phyloP scores from a whole-genome alignment of 2,329 filamentous ascomycete genomes.

The Eutypella sp. region DNA sequence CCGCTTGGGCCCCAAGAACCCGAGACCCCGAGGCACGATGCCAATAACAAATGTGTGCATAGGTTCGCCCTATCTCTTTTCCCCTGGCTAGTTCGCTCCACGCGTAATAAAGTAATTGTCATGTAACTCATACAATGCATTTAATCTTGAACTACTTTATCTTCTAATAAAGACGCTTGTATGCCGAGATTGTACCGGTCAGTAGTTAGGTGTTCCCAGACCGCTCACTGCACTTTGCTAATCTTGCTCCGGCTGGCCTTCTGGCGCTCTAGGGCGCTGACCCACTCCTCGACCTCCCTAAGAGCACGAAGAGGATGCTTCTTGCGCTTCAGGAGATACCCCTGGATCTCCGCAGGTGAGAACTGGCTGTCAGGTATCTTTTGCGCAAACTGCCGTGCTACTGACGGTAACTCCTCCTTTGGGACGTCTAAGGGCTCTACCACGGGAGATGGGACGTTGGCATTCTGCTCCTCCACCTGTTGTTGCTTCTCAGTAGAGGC shows the following conservation, averaged over 20 bases:
- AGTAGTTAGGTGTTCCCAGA: no score
- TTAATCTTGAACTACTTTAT: neutral
- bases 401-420: conserved; percentile 34
- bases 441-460: conserved; percentile 2
- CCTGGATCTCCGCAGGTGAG: conserved; percentile 58
- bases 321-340: conserved; percentile 59
- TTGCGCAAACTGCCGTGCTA: conserved; percentile 46
- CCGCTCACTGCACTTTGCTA: conserved; percentile 41
- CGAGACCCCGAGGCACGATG: no score
- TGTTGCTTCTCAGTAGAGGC: neutral
- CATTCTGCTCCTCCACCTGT: neutral
- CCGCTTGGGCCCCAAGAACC: no score
- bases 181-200: no score
- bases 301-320: conserved; percentile 52
- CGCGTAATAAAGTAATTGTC: no score
- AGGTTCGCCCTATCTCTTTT: no score
- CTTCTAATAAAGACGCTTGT: no score
- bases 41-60: no score
- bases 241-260: conserved; percentile 47
- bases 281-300: conserved; percentile 49
- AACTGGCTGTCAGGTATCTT: conserved; percentile 36
- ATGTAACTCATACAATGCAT: no score
- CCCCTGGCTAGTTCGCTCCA: no score
- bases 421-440: conserved; percentile 28
- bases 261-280: conserved; percentile 44